A percentile compares a stretch with the other conserved stretches of the same genome.
phyloP scores from a whole-genome alignment of 345 rosid species.

The Eucalyptus regnans region DNA sequence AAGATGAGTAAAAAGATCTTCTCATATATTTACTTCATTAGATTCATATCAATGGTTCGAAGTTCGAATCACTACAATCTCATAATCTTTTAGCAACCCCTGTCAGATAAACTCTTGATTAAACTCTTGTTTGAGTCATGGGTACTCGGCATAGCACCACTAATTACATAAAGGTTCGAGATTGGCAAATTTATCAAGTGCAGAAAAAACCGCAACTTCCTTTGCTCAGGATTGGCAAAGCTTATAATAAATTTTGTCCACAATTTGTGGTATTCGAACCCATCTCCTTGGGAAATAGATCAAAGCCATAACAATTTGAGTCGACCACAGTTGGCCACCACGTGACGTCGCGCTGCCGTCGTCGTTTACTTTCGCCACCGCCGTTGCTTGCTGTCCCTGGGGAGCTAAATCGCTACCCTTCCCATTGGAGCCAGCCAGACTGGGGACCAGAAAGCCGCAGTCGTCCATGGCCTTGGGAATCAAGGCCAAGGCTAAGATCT shows the following conservation, averaged over 20 bases:
- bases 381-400: not conserved
- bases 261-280: not conserved
- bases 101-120: fast-evolving
- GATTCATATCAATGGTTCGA: not conserved
- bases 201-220: not conserved
- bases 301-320: not conserved
- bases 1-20: not conserved
- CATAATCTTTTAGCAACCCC: not conserved
- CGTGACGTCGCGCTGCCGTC: not conserved
- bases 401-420: not conserved
- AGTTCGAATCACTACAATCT: too few relatives aligned
- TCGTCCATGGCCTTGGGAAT: not conserved
- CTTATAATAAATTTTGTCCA: not conserved
- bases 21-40: not conserved
- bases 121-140: not conserved
- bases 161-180: not conserved
- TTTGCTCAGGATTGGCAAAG: not conserved
- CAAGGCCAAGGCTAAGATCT: not conserved
- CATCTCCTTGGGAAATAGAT: not conserved
- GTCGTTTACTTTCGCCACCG: not conserved
- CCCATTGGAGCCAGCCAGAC: not conserved
- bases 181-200: not conserved
- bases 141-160: fast-evolving
- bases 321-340: not conserved
- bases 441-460: not conserved